Evolutionary conservation across 805 yeast species (phyloP).

Genomic region (Candida morakotiae): DNA sequence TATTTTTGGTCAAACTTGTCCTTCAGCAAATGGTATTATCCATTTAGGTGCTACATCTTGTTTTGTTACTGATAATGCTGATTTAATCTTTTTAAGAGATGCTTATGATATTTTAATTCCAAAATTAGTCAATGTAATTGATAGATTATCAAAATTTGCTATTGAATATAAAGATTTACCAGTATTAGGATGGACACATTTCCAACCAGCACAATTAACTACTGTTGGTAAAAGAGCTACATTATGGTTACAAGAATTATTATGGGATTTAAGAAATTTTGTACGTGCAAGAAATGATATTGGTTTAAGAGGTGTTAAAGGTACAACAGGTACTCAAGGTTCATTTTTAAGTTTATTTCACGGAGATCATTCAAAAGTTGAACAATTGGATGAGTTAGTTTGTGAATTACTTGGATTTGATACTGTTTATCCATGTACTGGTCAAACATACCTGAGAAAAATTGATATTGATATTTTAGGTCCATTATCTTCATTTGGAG

Average conservation of each 20-base stretch:
- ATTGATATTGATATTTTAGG: slow-evolving; percentile 92
- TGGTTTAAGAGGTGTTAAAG: slow-evolving; percentile 97
- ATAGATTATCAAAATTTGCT: slow-evolving; percentile 85
- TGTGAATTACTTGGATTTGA: slow-evolving; percentile 92
- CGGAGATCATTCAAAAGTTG: slow-evolving; percentile 96
- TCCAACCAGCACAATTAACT: slow-evolving; percentile 98
- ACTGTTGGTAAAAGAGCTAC: slow-evolving; percentile 98
- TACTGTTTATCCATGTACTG: slow-evolving; percentile 94
- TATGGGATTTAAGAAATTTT: slow-evolving; percentile 97
- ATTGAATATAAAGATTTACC: slow-evolving; percentile 91
- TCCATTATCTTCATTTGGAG: slow-evolving; percentile 92
- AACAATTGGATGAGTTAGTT: slow-evolving; percentile 84
- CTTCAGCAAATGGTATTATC: slow-evolving; percentile 95
- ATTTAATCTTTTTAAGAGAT: slow-evolving; percentile 91
- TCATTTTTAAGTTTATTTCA: slow-evolving; percentile 93
- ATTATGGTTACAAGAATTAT: slow-evolving; percentile 93
- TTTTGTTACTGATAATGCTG: slow-evolving; percentile 97
- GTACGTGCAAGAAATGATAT: slow-evolving; percentile 94
- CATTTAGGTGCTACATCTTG: slow-evolving; percentile 98
- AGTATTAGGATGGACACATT: slow-evolving; percentile 98
- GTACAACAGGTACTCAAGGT: slow-evolving; percentile 98
- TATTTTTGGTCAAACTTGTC: slow-evolving; percentile 86
- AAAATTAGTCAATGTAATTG: slow-evolving; percentile 91
- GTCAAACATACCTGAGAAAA: slow-evolving; percentile 98
- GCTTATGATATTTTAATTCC: slow-evolving; percentile 93